These are phyloP conservation scores for Coleophoma cylindrospora DNA, from an alignment of 2,329 filamentous ascomycete genomes.

Conservation along the genomic window DNA sequence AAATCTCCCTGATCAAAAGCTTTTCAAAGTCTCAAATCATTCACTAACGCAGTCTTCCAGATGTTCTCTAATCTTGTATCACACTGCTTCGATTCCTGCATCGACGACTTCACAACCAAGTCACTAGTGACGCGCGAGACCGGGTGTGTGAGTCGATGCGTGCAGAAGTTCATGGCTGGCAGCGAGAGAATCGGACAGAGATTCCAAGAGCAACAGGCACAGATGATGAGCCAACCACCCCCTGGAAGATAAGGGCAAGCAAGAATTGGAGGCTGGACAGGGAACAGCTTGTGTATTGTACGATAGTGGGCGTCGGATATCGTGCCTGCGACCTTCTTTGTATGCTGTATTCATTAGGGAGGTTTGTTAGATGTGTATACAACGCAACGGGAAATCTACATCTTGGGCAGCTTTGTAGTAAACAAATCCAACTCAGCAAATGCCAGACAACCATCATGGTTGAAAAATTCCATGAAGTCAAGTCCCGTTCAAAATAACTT, in stretches of 20 bases:
- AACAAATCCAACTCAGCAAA: too few species aligned
- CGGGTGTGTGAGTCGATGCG: constrained; percentile 89
- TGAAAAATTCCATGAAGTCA: too few species aligned
- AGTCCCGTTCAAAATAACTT: too few species aligned
- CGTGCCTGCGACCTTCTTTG: background rate
- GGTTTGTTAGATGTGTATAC: background rate
- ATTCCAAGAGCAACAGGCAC: constrained; percentile 68
- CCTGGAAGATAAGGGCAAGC: constrained; percentile 15
- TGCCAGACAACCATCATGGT: too few species aligned
- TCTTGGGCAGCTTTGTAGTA: background rate
- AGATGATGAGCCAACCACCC: constrained; percentile 40
- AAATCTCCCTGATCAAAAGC: too few species aligned
- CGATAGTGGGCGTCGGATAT: background rate
- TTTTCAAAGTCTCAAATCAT: background rate
- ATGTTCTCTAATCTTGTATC: constrained; percentile 67
- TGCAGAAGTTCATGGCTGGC: constrained; percentile 92
- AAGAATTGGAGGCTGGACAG: background rate
- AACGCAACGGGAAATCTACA: too few species aligned
- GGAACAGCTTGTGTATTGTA: background rate
- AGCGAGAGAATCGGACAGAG: constrained; percentile 86
- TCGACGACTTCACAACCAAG: constrained; percentile 98
- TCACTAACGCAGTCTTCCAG: constrained; percentile 27
- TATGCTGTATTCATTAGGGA: background rate
- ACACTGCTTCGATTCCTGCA: constrained; percentile 93
- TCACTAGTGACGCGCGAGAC: constrained; percentile 83